phyloP scores from a whole-genome alignment of 768 basidiomycete species.

The Suillus decipiens region DNA sequence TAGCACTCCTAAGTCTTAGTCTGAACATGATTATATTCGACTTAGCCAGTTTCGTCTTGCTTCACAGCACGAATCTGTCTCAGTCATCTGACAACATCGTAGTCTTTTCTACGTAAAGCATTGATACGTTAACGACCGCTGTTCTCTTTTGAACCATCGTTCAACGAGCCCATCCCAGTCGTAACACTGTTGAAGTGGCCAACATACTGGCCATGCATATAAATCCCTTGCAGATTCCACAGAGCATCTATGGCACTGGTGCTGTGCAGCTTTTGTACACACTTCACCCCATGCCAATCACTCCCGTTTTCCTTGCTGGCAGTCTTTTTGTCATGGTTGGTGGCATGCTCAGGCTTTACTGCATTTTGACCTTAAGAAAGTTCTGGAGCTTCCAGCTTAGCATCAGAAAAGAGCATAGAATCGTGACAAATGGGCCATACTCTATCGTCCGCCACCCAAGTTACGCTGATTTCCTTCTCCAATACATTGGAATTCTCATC shows the following conservation, averaged over 20 bases:
- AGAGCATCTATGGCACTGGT: background rate
- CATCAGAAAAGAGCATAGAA: conserved; percentile 23
- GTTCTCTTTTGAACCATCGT: no score
- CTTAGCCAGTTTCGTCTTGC: no score
- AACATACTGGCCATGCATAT: background rate
- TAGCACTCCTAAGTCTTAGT: no score
- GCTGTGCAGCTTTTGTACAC: background rate
- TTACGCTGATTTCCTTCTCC: conserved; percentile 24
- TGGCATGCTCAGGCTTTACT: conserved; percentile 23
- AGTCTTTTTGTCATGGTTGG: conserved; percentile 19
- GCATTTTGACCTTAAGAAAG: conserved; percentile 25
- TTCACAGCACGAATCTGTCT: no score
- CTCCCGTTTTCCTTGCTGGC: conserved; percentile 19
- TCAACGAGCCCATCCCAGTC: no score
- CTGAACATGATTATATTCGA: no score
- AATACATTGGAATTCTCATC: conserved; percentile 4
- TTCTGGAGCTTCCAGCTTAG: conserved; percentile 32
- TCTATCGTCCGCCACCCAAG: conserved; percentile 30
- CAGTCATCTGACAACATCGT: no score
- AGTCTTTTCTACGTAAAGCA: no score
- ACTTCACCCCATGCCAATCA: conserved; percentile 1
- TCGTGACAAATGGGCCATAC: conserved; percentile 33
- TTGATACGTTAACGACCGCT: no score
- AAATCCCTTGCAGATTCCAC: background rate
- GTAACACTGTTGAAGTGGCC: conserved; percentile 6